phyloP scores from a whole-genome alignment of 257 asterid genomes.

The Solanum gandarillasii region DNA sequence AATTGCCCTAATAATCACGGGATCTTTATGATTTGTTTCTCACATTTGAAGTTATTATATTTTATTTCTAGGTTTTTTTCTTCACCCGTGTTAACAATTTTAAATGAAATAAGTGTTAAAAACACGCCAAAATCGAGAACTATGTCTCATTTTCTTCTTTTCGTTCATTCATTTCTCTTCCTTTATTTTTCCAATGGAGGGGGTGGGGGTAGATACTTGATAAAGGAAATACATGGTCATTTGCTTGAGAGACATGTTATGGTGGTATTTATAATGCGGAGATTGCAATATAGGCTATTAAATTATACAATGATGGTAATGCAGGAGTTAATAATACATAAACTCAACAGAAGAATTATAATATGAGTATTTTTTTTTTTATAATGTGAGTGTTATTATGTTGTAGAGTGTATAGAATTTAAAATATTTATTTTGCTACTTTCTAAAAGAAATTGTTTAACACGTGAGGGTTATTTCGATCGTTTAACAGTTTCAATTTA shows the following conservation, averaged over 20 bases:
- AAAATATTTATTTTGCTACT: no score
- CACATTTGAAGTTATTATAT: neutral
- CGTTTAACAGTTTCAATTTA: no score
- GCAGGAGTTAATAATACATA: neutral
- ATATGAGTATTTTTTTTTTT: no score
- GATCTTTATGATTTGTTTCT: neutral
- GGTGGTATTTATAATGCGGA: neutral
- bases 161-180: neutral
- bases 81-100: no score
- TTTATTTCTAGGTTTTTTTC: no score
- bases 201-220: neutral
- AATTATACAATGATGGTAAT: neutral
- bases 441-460: no score
- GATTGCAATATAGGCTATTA: no score
- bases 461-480: neutral
- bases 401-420: no score
- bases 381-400: no score
- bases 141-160: neutral
- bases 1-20: neutral
- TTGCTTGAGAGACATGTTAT: neutral
- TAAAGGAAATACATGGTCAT: neutral
- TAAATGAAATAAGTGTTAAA: no score
- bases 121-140: no score
- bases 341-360: no score
- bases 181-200: neutral